Conservation (phyloP, 257 asterid species). For the Solanum dulcamara region DNA sequence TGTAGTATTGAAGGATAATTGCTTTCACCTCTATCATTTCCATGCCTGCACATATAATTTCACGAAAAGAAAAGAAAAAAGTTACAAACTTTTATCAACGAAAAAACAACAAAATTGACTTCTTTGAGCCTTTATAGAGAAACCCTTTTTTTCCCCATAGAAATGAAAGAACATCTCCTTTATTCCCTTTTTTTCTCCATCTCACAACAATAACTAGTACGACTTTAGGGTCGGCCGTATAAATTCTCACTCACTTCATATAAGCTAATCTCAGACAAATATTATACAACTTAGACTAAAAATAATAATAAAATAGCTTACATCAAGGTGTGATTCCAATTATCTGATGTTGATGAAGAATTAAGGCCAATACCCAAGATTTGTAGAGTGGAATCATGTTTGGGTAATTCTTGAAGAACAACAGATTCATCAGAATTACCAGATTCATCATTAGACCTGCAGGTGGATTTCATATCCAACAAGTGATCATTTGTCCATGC, state of each 20-base stretch:
- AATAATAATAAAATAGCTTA: neutral
- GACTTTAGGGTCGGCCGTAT: neutral
- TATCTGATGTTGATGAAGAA: neutral
- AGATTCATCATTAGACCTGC: conserved; percentile 32
- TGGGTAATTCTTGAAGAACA: conserved; percentile 23
- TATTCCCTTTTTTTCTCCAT: neutral
- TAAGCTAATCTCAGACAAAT: neutral
- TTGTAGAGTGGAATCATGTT: conserved; percentile 5
- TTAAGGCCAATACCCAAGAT: conserved; percentile 13
- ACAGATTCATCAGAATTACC: conserved; percentile 41
- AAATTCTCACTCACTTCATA: neutral
- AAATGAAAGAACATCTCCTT: neutral
- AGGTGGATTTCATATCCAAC: conserved; percentile 18
- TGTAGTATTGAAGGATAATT: neutral
- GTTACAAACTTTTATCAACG: neutral
- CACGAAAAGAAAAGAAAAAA: neutral
- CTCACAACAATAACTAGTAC: neutral
- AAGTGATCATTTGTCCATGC: conserved; percentile 31
- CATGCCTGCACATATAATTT: conserved; percentile 1
- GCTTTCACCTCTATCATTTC: neutral
- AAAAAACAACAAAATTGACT: neutral
- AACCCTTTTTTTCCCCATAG: neutral
- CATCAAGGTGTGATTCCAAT: conserved; percentile 3
- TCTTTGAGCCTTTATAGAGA: neutral
- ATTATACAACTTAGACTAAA: neutral